Evolutionary conservation across 2,329 filamentous ascomycete species (phyloP), one percentile per base, ranked within the genome.

Genomic region (Keithomyces neogunnii): DNA sequence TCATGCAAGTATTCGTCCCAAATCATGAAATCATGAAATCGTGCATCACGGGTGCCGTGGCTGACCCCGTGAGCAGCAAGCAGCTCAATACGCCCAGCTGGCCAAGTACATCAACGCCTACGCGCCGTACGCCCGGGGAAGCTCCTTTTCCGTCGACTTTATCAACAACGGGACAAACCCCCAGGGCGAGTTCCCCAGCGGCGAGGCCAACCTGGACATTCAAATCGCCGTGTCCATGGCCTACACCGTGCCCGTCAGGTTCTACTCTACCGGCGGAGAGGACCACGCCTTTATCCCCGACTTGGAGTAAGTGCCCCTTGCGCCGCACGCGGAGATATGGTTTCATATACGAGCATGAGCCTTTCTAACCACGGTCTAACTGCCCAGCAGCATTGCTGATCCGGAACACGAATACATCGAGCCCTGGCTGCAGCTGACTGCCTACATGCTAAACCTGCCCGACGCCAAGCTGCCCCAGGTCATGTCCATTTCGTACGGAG

Each of bases 401-500:
- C 51, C 67, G 62, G 38, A 69, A 62, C 36, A 68, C 45, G 38
- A 60, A 54, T 69, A 69, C 8, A 84, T 86, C 57, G 85, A 88
- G 67, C 83, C 84, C 0, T 89, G 83, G 62, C 71, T 88, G 3
- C 77, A 77, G 13, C 82, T 84, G 63, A 73, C 84, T 5, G 73
- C 77, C 51, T 78, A 83, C 62, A 70, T 88, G 8, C 68, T 86
- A 3, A 63, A 69, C 26, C 72, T 84, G 26, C 64, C 72, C 1
- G 74, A 80, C 53, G 63, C 70, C 3, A 63, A 78, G 19, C 69
- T 88, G 0, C 85, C 86, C 0, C 74, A 78, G 3, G 78, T 86
- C 19, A 73, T 89, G 42, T 78, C 76, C 40, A 85, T 82, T n/a
- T 88, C 84, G 0, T 89, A 88, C 60, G 84, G 82, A 30, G 83